phyloP scores from a whole-genome alignment of 148 eudicot species.

The Cornus florida region DNA sequence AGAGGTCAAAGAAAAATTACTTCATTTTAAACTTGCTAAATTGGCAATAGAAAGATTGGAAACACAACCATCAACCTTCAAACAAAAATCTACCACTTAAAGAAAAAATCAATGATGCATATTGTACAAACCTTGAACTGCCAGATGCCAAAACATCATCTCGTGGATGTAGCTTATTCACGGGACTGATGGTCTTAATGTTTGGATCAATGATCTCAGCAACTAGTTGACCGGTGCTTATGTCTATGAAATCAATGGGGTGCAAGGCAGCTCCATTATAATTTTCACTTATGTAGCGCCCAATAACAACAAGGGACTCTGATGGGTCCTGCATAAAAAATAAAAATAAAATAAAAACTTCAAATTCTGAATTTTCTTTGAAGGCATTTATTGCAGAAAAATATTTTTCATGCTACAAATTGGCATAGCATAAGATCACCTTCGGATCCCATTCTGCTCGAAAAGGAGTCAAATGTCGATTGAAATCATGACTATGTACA shows the following conservation, averaged over 20 bases:
- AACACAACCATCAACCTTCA: too few species aligned
- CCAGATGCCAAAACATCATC: constrained; percentile 88
- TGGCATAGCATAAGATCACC: constrained; percentile 33
- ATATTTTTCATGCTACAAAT: background rate
- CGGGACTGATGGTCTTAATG: constrained; percentile 89
- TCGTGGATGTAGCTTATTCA: constrained; percentile 93
- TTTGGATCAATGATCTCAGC: constrained; percentile 96
- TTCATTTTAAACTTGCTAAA: background rate
- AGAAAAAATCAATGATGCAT: background rate
- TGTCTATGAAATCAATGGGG: constrained; percentile 91
- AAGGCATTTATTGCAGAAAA: background rate
- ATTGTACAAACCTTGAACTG: constrained; percentile 68
- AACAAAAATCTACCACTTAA: background rate
- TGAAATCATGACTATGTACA: constrained; percentile 97
- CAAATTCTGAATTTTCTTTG: background rate
- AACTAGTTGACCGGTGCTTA: constrained; percentile 84
- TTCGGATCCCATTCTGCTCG: constrained; percentile 99
- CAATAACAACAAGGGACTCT: constrained; percentile 92
- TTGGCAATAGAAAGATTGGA: background rate
- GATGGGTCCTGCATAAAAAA: constrained; percentile 65
- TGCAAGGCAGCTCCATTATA: constrained; percentile 83
- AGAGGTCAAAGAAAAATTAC: background rate
- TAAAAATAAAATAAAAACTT: background rate
- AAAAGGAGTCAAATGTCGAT: constrained; percentile 86
- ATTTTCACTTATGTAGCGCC: constrained; percentile 96